Evolutionary conservation across 768 basidiomycete species (phyloP).

Genomic region (Calvatia gigantea): DNA sequence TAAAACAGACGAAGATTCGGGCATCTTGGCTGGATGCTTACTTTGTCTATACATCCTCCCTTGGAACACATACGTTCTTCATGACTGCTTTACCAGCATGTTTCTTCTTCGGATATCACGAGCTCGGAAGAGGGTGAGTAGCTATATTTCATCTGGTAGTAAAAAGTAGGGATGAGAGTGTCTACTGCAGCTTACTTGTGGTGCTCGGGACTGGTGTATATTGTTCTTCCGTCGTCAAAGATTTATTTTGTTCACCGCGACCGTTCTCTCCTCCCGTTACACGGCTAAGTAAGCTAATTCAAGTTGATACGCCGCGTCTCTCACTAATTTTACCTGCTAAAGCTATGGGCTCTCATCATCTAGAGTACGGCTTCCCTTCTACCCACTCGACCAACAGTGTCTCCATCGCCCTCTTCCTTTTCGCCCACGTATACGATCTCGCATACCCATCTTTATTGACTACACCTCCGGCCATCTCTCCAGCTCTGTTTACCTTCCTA

Average conservation of each 20-base stretch:
- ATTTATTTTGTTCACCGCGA: conserved; percentile 85
- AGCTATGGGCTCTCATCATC: conserved; percentile 78
- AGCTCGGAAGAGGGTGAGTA: conserved; percentile 71
- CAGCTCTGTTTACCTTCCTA: conserved; percentile 36
- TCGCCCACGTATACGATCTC: conserved; percentile 52
- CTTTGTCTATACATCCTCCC: conserved; percentile 77
- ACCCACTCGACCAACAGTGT: conserved; percentile 92
- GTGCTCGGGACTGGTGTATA: conserved; percentile 82
- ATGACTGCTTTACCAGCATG: conserved; percentile 83
- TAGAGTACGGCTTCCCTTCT: conserved; percentile 95
- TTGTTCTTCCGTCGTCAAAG: conserved; percentile 83
- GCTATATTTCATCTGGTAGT: background rate
- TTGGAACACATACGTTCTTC: conserved; percentile 91
- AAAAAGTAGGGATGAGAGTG: background rate
- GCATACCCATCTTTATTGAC: conserved; percentile 27
- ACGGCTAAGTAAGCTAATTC: conserved; percentile 64
- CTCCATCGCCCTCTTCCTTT: conserved; percentile 84
- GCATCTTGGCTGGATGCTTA: conserved; percentile 71
- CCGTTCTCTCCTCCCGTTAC: conserved; percentile 90
- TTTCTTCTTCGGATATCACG: conserved; percentile 83
- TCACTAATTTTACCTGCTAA: conserved; percentile 4
- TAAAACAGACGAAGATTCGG: conserved; percentile 46
- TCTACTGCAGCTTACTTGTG: conserved; percentile 50
- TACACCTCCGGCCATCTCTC: conserved; percentile 38
- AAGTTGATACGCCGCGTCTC: background rate